Evolutionary conservation across 2,329 filamentous ascomycete species (phyloP), one percentile per base, ranked within the genome.

Genomic region (Colletotrichum sp.): DNA sequence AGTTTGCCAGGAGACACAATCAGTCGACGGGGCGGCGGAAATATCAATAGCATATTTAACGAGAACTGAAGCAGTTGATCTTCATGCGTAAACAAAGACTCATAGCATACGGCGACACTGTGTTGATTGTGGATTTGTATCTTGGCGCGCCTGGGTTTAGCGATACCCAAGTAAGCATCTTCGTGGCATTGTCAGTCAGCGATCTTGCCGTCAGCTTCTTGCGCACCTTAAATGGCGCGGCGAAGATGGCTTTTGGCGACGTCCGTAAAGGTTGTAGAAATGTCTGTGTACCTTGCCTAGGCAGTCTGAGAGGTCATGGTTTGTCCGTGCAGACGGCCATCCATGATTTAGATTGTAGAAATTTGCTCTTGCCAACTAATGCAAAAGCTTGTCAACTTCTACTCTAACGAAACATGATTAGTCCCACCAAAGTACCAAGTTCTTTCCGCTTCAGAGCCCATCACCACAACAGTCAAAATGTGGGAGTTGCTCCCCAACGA

Each of bases 91-190:
- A 39, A 39, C 3, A 9, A 1, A 44, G 36, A 44, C 5, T 18
- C 36, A 44, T n/a, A 10, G 36, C 5, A 44, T 44, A 44, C 16
- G 36, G 36, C 36, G 36, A 44, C 36, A 6, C 16, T 44, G 36
- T 18, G 2, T 44, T n/a, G 16, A 9, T 44, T 44, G 36, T 1
- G 5, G 16, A 44, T 44, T 44, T 44, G 36, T 44, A 44, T 9
- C 5, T 5, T 44, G 36, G 8, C 36, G 36, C 36, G 36, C 16
- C 16, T 44, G 36, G 0, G 36, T 44, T 44, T 18, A 9, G 5
- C 36, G 3, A 44, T 44, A 1, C 36, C 36, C 36, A 0, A 1
- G 36, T 0, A 44, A 1, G 16, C 36, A 1, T 44, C 1, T 2
- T 44, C 36, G 2, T 18, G 16, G 3, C 36, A 44, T 3, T 44